Base-by-base conservation (phyloP, 306 rosid species). In the Vicia sativa region DNA sequence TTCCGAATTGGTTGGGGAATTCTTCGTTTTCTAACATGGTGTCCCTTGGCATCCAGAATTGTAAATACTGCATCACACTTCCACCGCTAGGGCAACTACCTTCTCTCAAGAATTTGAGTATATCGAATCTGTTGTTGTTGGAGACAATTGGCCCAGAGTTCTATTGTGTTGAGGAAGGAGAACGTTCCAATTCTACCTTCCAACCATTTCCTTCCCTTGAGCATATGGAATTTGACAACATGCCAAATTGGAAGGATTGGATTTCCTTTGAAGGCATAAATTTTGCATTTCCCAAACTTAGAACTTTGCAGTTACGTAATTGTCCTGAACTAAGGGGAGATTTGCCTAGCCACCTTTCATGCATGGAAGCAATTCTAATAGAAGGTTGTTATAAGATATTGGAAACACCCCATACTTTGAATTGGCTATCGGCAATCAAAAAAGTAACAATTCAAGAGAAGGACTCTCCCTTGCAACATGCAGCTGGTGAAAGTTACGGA, bases 221-320 rank as follows among this genome's bases (percentile, higher is more conserved):
- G 44, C 0, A 0, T 4, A 0, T 65, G 9, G 0, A 1, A 29
- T 28, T 65, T 29, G 0, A 9, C 1, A 4, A 2, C 16, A 46
- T 65, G 70, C 6, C 70, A 10, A 65, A 28, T 65, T 65, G 70
- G 70, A 31, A 65, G 38, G 31, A 65, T 14, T 46, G 70, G 44
- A n/a, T 46, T 28, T 15, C 57, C 6, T 15, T 46, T 65, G 18
- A 5, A 46, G 18, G 16, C 7, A 6, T 7, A 0, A 16, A 5
- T 5, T 46, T 15, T 46, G 7, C 57, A 14, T 65, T 65, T 29
- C 58, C 70, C 2, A 4, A 23, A 13, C 70, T 65, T 34, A 58
- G 14, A 58, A 8, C 7, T 7, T 3, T 58, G 44, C 0, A 4
- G 12, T 58, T 58, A 9, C 2, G 0, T 0, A 10, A 50, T 0